These are phyloP conservation scores for Cercospora sesami DNA, from an alignment of 2,329 filamentous ascomycete species.

Conservation along the genomic window DNA sequence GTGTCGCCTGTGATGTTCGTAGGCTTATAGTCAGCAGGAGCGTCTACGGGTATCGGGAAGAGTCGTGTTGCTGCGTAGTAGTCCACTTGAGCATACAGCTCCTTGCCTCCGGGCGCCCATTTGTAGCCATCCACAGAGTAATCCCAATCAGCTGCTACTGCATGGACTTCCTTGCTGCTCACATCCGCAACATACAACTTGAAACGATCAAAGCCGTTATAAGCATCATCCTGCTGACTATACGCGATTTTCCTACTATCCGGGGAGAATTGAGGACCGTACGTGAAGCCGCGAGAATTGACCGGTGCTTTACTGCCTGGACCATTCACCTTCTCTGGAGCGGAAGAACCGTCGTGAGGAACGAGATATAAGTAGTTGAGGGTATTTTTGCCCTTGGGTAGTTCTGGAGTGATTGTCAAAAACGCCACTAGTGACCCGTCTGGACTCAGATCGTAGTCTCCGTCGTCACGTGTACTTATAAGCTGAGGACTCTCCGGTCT, in stretches of 20 bases:
- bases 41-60: conserved; percentile 31
- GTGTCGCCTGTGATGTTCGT: conserved; percentile 30
- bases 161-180: conserved; percentile 25
- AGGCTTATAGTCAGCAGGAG: conserved; percentile 27
- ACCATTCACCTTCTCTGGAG: conserved; percentile 30
- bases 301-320: conserved; percentile 29
- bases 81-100: conserved; percentile 28
- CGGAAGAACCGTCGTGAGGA: conserved; percentile 32
- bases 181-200: conserved; percentile 32
- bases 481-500: conserved; percentile 26
- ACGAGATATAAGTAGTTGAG: conserved; percentile 33
- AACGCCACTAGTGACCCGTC: conserved; percentile 31
- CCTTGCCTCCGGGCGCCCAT: conserved; percentile 25
- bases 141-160: conserved; percentile 30
- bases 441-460: conserved; percentile 31
- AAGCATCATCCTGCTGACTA: conserved; percentile 31
- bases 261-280: conserved; percentile 27
- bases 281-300: conserved; percentile 29
- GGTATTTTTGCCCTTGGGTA: conserved; percentile 31
- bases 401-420: conserved; percentile 30
- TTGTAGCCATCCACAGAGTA: conserved; percentile 21
- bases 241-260: conserved; percentile 29
- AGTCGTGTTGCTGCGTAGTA: conserved; percentile 28
- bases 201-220: conserved; percentile 28
- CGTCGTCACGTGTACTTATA: conserved; percentile 4